Evolutionary conservation across 2,329 filamentous ascomycete species (phyloP), one percentile per base, ranked within the genome.

Genomic region (Paraphaeosphaeria minitans): DNA sequence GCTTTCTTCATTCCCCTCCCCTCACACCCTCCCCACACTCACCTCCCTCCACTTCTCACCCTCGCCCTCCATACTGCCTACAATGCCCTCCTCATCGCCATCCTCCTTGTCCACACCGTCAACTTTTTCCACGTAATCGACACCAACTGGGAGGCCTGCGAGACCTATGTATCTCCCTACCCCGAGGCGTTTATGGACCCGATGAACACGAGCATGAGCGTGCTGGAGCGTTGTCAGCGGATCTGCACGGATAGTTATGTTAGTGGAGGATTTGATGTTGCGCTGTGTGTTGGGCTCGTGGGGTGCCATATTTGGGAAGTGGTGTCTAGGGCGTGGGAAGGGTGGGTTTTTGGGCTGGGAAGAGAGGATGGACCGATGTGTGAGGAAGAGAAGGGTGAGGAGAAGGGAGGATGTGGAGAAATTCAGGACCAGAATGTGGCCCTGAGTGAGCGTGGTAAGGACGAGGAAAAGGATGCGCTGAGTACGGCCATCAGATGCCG

Each of bases 201-300:
- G 5, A 10, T 21, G 24, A 19, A 47, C 1, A 51, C 53, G 10
- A 21, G 19, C 6, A 37, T 56, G 43, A 45, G 21, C 21, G 43
- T 62, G 29, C 3, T 42, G 27, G n/a, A 55, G 2, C 29, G 59
- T n/a, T 62, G 59, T 29, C 29, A 24, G 14, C 31, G 56, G 10
- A 57, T 62, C 22, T 57, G 55, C 33, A 56, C 53, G 43, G 59
- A 62, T 29, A 59, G 56, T 12, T 46, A 56, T 19, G 55, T 62
- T n/a, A n/a, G 21, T 0, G 59, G 59, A 5, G 56, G 56, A 4
- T 57, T 57, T 27, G 56, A 55, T 19, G 39, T 57, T 2, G 56
- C 41, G 16, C 16, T 56, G 10, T 48, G 47, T 19, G 4, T 21
- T 5, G 16, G 52, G 4, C 22, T 59, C 22, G 13, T 49, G 9